Conservation (phyloP, 2,329 filamentous ascomycete genomes). For the Pyricularia sp. region DNA sequence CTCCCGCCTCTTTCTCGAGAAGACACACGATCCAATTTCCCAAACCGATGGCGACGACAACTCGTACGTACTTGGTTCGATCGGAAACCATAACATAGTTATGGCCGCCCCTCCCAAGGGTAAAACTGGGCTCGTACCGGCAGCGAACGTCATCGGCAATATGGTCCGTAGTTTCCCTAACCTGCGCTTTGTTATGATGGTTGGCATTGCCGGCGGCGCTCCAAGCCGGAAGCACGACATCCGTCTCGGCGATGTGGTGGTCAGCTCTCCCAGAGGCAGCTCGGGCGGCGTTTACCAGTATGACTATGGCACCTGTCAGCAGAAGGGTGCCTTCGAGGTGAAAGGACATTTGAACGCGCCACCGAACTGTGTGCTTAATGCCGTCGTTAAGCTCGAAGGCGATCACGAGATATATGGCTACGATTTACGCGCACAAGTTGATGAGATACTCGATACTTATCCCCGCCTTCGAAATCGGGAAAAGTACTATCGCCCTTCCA, state of each 20-base stretch:
- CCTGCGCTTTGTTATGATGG: constrained; percentile 20
- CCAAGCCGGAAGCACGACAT: constrained; percentile 20
- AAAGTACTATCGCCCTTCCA: too few species aligned
- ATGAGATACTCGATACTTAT: background rate
- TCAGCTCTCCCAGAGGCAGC: constrained; percentile 13
- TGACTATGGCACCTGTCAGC: constrained; percentile 15
- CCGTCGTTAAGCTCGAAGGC: too few species aligned
- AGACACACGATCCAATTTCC: background rate
- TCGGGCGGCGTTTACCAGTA: constrained; percentile 17
- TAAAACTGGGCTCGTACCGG: constrained; percentile 15
- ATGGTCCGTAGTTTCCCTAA: constrained; percentile 20
- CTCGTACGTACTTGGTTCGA: constrained; percentile 21
- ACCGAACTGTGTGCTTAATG: too few species aligned
- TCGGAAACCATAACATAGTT: constrained; percentile 25
- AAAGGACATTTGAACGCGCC: too few species aligned
- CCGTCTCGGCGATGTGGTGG: constrained; percentile 22
- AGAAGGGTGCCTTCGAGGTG: constrained; percentile 2
- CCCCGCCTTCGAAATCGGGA: background rate
- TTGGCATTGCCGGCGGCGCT: constrained; percentile 25
- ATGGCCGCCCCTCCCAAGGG: constrained; percentile 19
- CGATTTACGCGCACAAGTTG: background rate
- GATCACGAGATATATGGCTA: too few species aligned
- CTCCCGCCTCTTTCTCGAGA: background rate
- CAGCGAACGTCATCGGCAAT: constrained; percentile 16
- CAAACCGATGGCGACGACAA: constrained; percentile 15